Percentiles rank a stretch among this genome's conserved stretches.
These are phyloP conservation scores for Russula emetica DNA, from an alignment of 768 basidiomycete species.

Conservation along the genomic window DNA sequence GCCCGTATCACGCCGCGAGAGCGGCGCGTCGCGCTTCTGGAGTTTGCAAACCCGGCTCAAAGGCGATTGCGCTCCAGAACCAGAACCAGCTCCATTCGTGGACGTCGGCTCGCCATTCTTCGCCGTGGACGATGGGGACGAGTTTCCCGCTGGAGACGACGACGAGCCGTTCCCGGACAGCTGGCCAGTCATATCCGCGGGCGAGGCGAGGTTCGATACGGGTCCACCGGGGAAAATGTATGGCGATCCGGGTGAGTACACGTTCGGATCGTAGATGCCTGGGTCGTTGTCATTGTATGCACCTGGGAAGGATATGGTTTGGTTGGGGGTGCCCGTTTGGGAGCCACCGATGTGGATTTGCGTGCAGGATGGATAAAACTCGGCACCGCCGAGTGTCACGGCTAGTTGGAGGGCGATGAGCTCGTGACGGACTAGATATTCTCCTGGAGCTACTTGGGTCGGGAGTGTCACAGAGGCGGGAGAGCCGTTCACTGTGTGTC, in stretches of 20 bases:
- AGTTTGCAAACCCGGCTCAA: neutral
- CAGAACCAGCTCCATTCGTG: slow-evolving; percentile 1
- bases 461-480: too few species aligned
- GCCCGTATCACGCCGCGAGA: too few species aligned
- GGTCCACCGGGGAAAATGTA: slow-evolving; percentile 25
- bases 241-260: neutral
- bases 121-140: neutral
- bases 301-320: slow-evolving; percentile 65
- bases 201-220: slow-evolving; percentile 26
- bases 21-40: neutral
- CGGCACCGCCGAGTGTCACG: slow-evolving; percentile 62
- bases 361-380: slow-evolving; percentile 43
- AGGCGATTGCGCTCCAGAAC: neutral
- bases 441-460: too few species aligned
- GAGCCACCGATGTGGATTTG: slow-evolving; percentile 51
- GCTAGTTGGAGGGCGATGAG: slow-evolving; percentile 75
- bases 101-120: neutral
- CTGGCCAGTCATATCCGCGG: neutral
- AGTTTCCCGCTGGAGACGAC: neutral
- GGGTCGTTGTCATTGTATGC: slow-evolving; percentile 70
- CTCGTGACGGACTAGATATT: slow-evolving; percentile 71
- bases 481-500: too few species aligned
- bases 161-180: neutral
- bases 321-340: slow-evolving; percentile 47
- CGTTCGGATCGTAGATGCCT: slow-evolving; percentile 57